Evolutionary conservation across 495 filamentous ascomycete species (phyloP).

Genomic region (Annulohypoxylon nitens): DNA sequence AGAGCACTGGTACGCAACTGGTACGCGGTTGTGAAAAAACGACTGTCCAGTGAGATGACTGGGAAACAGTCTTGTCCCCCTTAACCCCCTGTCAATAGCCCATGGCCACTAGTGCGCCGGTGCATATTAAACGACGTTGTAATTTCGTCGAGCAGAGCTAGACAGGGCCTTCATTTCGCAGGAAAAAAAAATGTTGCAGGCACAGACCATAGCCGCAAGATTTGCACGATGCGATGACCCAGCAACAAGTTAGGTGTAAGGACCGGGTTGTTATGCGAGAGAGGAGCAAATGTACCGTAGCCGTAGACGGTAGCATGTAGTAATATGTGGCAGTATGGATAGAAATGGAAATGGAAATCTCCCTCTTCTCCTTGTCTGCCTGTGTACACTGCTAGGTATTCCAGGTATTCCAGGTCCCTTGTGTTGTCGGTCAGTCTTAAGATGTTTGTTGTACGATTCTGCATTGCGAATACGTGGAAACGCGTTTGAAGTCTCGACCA

Average conservation of each 20-base stretch:
- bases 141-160: conserved; percentile 50
- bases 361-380: background rate
- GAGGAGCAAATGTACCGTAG: conserved; percentile 33
- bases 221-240: conserved; percentile 44
- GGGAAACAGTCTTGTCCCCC: conserved; percentile 28
- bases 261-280: conserved; percentile 43
- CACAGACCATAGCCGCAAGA: conserved; percentile 49
- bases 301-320: no score
- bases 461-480: conserved; percentile 11
- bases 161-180: conserved; percentile 47
- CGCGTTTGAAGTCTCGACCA: conserved; percentile 6
- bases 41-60: conserved; percentile 40
- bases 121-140: conserved; percentile 51
- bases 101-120: conserved; percentile 42
- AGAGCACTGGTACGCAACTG: conserved; percentile 11
- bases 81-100: conserved; percentile 41
- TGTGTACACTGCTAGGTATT: no score
- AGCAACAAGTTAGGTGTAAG: conserved; percentile 44
- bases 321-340: conserved; percentile 4
- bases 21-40: conserved; percentile 14
- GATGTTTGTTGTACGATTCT: conserved; percentile 20
- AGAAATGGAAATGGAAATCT: background rate
- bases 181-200: conserved; percentile 40
- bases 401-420: conserved; percentile 12
- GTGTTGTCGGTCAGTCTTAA: conserved; percentile 17